Evolutionary conservation across 1,139 yeast genomes (phyloP), one percentile per base, ranked within the genome.

Genomic region (Hyphopichia pseudoburtonii): DNA sequence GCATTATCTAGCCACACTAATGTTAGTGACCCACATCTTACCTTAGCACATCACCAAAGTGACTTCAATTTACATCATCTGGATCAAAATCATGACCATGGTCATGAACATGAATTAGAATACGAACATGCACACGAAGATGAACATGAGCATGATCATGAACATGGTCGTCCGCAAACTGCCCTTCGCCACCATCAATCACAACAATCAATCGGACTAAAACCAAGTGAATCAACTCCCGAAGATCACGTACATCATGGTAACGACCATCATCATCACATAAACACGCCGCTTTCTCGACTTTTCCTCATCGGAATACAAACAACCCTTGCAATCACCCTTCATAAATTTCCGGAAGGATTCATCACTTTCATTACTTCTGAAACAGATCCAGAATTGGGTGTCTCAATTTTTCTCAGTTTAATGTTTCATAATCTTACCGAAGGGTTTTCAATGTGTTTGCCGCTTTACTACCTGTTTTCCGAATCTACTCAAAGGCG

Each of bases 321-420:
- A 60, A 92, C 97, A 0, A 82, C 94, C 3, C 60, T 90, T 38
- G 97, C 96, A 0, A 80, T 92, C 26, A 78, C 95, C 1, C 64
- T 92, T 28, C 98, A 92, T 62, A 90, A 92, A 57, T 70, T 92
- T 24, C 98, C 98, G 0, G 98, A 92, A 61, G 98, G 98, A 0
- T 86, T 92, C 51, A 79, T 92, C 38, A 85, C 95, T 28, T 92
- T 76, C 56, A 79, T 90, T 2, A 85, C 95, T 0, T 74, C 89
- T 0, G 79, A 80, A 46, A 86, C 95, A 1, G 80, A 86, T 52
- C 80, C 84, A 1, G 64, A 73, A 34, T 63, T 89, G 22, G 97
- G 97, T 0, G 54, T 88, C 24, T 76, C 87, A 14, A 87, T 92
- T 10, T 90, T 92, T 52, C 57, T 89, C 17, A 88, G 96, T 38